Conservation (phyloP, 257 asterid genomes). For the Anisodus acutangulus region DNA sequence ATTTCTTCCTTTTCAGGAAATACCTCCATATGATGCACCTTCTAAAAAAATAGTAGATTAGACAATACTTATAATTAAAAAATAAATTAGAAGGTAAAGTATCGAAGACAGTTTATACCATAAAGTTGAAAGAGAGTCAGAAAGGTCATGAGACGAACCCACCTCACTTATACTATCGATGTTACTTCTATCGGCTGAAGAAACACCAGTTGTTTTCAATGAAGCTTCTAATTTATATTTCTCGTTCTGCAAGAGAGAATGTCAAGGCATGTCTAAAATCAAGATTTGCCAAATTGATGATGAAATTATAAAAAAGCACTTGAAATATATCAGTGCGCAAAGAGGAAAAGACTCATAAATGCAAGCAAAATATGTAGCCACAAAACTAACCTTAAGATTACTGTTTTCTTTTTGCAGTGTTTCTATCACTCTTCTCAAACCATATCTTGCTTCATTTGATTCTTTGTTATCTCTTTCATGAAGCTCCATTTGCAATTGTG, state of each 20-base stretch:
- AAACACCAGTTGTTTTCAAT: conserved; percentile 53
- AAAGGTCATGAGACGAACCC: conserved; percentile 31
- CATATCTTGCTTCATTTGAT: conserved; percentile 47
- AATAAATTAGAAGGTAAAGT: conserved; percentile 22
- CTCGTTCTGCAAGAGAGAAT: conserved; percentile 64
- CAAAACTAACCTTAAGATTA: conserved; percentile 61
- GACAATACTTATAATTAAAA: conserved; percentile 14
- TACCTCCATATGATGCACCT: conserved; percentile 50
- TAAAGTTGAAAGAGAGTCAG: conserved; percentile 24
- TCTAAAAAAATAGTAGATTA: conserved; percentile 39
- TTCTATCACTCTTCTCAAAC: conserved; percentile 57
- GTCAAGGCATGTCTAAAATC: conserved; percentile 32
- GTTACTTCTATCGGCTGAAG: conserved; percentile 44
- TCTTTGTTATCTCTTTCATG: conserved; percentile 55
- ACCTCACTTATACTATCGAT: conserved; percentile 59
- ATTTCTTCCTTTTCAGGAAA: conserved; percentile 65
- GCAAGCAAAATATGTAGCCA: not conserved
- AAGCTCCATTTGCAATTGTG: conserved; percentile 65
- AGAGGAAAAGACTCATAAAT: not conserved
- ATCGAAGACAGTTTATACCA: conserved; percentile 3
- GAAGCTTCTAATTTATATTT: conserved; percentile 71
- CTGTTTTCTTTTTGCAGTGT: conserved; percentile 73
- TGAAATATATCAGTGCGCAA: not conserved
- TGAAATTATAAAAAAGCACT: conserved; percentile 10
- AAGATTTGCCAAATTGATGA: conserved; percentile 15